Base-by-base conservation (phyloP, 2,329 filamentous ascomycete genomes). In the Colletotrichum sublineola region DNA sequence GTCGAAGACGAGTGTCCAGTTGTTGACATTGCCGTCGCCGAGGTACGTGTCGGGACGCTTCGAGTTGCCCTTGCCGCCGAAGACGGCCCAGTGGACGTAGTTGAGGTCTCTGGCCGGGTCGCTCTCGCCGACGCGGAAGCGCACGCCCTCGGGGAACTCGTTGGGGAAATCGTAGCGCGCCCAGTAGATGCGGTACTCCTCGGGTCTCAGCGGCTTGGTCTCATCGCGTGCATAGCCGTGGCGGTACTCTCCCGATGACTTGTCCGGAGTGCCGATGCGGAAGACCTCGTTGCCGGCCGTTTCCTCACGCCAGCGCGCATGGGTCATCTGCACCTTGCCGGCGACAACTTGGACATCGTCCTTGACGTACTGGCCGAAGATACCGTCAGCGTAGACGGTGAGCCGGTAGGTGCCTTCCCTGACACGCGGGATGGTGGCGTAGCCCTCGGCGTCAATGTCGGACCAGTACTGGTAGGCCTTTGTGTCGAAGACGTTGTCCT, bases 21-120 rank as follows among this genome's bases (percentile, higher is more conserved):
- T 88, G 76, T 88, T 88, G 40, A 88, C 81, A 63, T 85, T 79
- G 31, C 80, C 79, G 74, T 83, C 82, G 29, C 82, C 79, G 62
- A 79, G 77, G 68, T 84, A 83, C 18, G 82, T 78, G 50, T 82
- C 78, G 8, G 81, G 76, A 6, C 86, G 81, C 4, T 82, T 48
- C 14, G 77, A 83, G 77, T 88, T 86, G 12, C 82, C 86, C 44
- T 86, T 81, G 4, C 86, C 86, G 14, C 88, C 88, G 74, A 89
- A 90, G 7, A 87, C 87, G 66, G 85, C 86, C 89, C 89, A 91
- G 76, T 91, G 89, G 3, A 90, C 86, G 63, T 90, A 90, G 77
- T 91, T 91, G 73, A 89, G 82, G 73, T 89, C 86, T 15, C 78
- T 77, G 0, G 79, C 79, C 8, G 80, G 80, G 40, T 86, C 79